These are phyloP conservation scores for Candolleomyces aberdarensis DNA, from an alignment of 768 basidiomycete genomes.

Conservation along the genomic window DNA sequence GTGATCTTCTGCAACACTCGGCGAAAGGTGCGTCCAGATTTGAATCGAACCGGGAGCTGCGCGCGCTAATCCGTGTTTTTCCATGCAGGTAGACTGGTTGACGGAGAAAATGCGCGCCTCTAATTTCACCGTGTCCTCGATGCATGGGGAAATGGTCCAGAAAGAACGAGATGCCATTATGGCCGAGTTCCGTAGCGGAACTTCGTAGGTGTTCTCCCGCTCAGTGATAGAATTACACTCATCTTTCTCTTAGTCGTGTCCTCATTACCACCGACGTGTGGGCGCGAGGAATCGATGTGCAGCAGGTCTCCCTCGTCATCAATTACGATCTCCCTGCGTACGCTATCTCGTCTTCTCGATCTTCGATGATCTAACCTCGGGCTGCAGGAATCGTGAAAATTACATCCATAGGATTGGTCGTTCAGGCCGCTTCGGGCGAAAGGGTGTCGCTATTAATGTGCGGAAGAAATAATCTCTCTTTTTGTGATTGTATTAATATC, in stretches of 20 bases:
- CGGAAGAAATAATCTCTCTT: slow-evolving; percentile 21
- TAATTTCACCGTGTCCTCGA: slow-evolving; percentile 96
- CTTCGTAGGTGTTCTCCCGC: slow-evolving; percentile 57
- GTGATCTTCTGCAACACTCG: slow-evolving; percentile 99
- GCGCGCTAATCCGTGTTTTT: not conserved
- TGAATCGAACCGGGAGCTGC: slow-evolving; percentile 8
- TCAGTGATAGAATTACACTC: slow-evolving; percentile 11
- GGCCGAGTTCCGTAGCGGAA: slow-evolving; percentile 93
- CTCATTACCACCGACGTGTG: slow-evolving; percentile 96
- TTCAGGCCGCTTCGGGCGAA: slow-evolving; percentile 97
- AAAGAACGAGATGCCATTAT: slow-evolving; percentile 95
- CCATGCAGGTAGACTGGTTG: slow-evolving; percentile 85
- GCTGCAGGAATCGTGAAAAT: slow-evolving; percentile 87
- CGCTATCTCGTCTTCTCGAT: slow-evolving; percentile 22
- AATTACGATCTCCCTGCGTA: slow-evolving; percentile 96
- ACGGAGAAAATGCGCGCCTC: slow-evolving; percentile 99
- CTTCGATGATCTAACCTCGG: not conserved
- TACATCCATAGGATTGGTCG: slow-evolving; percentile 99
- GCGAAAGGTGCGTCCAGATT: slow-evolving; percentile 66
- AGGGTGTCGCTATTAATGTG: slow-evolving; percentile 99
- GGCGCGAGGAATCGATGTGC: slow-evolving; percentile 98
- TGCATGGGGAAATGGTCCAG: slow-evolving; percentile 97
- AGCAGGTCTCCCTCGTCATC: slow-evolving; percentile 95
- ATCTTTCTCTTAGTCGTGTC: slow-evolving; percentile 62
- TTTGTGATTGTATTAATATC: slow-evolving; percentile 6